Base-by-base conservation (phyloP, 73 alveolate genomes). In the Symbiodinium natans region DNA sequence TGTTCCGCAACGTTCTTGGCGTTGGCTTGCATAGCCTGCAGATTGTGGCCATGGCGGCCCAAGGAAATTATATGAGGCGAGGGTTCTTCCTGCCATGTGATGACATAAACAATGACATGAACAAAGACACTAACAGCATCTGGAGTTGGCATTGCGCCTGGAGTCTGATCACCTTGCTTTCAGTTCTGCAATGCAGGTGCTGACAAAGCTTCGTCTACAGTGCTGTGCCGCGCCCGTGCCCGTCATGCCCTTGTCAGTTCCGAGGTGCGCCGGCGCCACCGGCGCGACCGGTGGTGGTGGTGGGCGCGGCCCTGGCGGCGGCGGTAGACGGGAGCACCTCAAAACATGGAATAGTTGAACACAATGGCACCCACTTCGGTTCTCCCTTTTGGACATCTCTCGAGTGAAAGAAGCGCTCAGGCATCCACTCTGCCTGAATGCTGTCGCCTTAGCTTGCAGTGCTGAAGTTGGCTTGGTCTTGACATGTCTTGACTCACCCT, bases 241-340 rank as follows among this genome's bases (percentile, higher is more conserved):
- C n/a, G n/a, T n/a, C n/a, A n/a, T 52, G 68, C 13, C 68, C 21
- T 27, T 52, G 29, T 5, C 21, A 19, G 68, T 52, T 52, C 82
- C 82, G 31, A 63, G 82, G 31, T n/a, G 2, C 82, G 82, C 82
- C 82, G 82, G 82, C 82, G 82, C 82, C 82, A 63, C 82, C 82
- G 82, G 82, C 82, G 82, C 82, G 82, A 63, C 82, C 82, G 82
- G 82, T n/a, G 82, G 82, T 63, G 82, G 82, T n/a, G 82, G 82
- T 29, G 82, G 82, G 82, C 82, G 82, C 36, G 82, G 82, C 82
- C 82, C 82, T 63, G 82, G 82, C 36, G 82, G 82, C 25, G 82
- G 82, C 36, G 82, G 82, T 63, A 63, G 82, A 10, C 23, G 63
- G 17, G 82, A n/a, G 82, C 82, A 63, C 82, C 82, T 63, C 36